phyloP scores from a whole-genome alignment of 73 alveolate species.

The Tetrahymena thermophila region DNA sequence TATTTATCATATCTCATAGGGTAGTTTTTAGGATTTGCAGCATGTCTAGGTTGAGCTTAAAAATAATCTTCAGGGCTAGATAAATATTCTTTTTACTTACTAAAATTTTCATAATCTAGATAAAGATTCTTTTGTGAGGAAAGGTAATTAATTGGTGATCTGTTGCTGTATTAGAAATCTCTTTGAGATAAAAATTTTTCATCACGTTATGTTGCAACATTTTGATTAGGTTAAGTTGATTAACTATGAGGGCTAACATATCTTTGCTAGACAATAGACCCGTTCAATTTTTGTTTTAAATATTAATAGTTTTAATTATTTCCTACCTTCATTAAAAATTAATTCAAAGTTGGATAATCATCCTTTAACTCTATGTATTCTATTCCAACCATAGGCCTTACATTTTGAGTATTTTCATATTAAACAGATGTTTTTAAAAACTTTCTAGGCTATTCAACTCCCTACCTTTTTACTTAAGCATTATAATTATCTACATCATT shows the following conservation, averaged over 20 bases:
- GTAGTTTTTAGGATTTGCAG: neutral
- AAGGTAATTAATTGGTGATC: neutral
- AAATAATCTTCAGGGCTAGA: neutral
- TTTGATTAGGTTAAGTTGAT: neutral
- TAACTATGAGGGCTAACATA: neutral
- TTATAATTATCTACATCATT: neutral
- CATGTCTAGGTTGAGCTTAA: neutral
- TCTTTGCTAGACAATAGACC: neutral
- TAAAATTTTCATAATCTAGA: neutral
- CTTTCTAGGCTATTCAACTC: neutral
- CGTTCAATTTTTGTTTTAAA: neutral
- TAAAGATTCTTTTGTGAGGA: neutral
- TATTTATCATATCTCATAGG: neutral
- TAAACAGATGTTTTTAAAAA: neutral
- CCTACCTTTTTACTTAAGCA: neutral
- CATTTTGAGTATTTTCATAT: neutral
- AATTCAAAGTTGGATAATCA: neutral
- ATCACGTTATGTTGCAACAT: neutral
- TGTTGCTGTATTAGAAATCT: neutral
- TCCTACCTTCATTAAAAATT: neutral
- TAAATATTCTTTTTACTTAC: neutral
- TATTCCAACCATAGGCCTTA: neutral
- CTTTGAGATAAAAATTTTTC: neutral
- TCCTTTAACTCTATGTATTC: neutral
- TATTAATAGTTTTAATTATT: neutral